Evolutionary conservation across 1,284 basidiomycete species (phyloP).

Genomic region (Austropuccinia psidii): DNA sequence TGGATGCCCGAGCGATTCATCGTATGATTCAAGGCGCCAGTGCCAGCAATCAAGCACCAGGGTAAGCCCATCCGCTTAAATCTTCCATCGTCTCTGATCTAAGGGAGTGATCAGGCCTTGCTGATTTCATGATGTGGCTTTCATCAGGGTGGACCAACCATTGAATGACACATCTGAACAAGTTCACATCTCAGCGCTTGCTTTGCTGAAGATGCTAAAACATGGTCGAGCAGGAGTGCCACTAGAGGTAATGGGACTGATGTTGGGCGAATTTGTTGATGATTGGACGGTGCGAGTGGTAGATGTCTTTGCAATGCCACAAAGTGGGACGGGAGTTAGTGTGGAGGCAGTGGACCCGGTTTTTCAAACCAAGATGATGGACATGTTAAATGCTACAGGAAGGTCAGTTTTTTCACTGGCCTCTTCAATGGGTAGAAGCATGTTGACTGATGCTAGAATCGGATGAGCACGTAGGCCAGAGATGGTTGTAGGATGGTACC

Average conservation of each 20-base stretch:
- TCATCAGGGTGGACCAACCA: slow-evolving; percentile 16
- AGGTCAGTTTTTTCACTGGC: slow-evolving; percentile 56
- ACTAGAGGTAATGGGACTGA: slow-evolving; percentile 99
- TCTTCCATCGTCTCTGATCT: neutral
- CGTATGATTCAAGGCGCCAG: slow-evolving; percentile 28
- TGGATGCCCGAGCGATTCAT: slow-evolving; percentile 35
- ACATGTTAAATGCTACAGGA: slow-evolving; percentile 99
- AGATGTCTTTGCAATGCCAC: slow-evolving; percentile 99
- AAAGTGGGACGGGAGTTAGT: slow-evolving; percentile 94
- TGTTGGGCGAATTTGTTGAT: slow-evolving; percentile 98
- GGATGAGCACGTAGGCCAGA: slow-evolving; percentile 62
- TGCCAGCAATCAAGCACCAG: slow-evolving; percentile 4
- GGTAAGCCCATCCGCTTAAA: slow-evolving; percentile 5
- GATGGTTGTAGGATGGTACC: slow-evolving; percentile 99
- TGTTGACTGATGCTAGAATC: slow-evolving; percentile 1
- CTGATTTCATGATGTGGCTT: neutral
- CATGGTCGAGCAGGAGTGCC: slow-evolving; percentile 97
- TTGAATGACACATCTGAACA: slow-evolving; percentile 62
- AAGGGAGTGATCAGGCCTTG: neutral
- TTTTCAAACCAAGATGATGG: slow-evolving; percentile 97
- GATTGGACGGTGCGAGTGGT: slow-evolving; percentile 85
- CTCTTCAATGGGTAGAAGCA: neutral
- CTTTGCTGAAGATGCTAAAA: slow-evolving; percentile 97
- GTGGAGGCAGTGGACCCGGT: slow-evolving; percentile 99
- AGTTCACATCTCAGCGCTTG: slow-evolving; percentile 89